phyloP scores from a whole-genome alignment of 352 stramenopile species.

The Globisporangium lucens region DNA sequence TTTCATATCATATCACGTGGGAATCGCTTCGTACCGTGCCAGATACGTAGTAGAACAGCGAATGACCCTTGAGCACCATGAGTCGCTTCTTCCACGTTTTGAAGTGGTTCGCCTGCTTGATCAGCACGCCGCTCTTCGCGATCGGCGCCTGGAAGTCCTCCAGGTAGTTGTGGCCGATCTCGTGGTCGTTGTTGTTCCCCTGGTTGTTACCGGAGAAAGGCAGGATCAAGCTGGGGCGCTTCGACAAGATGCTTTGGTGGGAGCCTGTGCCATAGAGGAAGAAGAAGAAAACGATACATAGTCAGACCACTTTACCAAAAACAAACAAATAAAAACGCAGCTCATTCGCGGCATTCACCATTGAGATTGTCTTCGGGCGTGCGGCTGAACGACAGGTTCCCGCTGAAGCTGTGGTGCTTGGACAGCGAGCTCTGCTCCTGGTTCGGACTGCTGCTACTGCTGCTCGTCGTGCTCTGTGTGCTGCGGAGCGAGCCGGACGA shows the following conservation, averaged over 20 bases:
- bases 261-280: conserved; percentile 7
- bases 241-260: conserved; percentile 58
- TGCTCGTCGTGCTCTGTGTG: conserved; percentile 31
- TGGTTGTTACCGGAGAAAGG: conserved; percentile 40
- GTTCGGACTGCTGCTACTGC: conserved; percentile 28
- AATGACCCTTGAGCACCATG: conserved; percentile 87
- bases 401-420: conserved; percentile 75
- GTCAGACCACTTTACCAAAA: neutral
- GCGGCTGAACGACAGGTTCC: conserved; percentile 59
- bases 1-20: conserved; percentile 5
- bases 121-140: conserved; percentile 80
- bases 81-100: conserved; percentile 89
- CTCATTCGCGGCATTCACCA: conserved; percentile 18
- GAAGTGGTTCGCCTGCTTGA: conserved; percentile 87
- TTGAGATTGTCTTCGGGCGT: conserved; percentile 30
- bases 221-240: conserved; percentile 74
- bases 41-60: conserved; percentile 87
- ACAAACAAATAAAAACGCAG: neutral
- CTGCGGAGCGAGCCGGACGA: conserved; percentile 27
- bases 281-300: neutral
- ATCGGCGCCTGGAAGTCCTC: conserved; percentile 81
- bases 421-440: conserved; percentile 26
- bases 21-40: conserved; percentile 51
- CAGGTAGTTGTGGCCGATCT: conserved; percentile 44
- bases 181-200: conserved; percentile 16